Evolutionary conservation across 352 stramenopile species (phyloP).

Genomic region (Globisporangium radiosum): DNA sequence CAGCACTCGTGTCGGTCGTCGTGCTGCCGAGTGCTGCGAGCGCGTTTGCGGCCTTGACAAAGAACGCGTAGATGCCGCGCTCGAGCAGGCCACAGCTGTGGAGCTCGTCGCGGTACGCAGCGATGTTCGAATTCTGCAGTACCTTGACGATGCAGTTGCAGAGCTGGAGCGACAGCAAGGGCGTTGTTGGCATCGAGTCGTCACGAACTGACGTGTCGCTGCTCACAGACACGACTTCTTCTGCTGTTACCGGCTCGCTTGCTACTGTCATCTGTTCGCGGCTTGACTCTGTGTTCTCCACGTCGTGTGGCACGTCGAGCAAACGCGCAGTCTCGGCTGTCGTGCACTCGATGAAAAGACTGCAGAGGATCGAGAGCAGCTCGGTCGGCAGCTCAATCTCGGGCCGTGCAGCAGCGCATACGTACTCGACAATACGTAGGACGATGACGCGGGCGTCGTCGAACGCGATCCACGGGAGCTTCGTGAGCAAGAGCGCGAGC

Average conservation of each 20-base stretch:
- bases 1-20: slow-evolving; percentile 6
- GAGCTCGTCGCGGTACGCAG: slow-evolving; percentile 39
- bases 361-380: slow-evolving; percentile 58
- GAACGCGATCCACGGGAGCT: slow-evolving; percentile 43
- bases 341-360: slow-evolving; percentile 50
- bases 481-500: slow-evolving; percentile 60
- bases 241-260: too few relatives aligned
- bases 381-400: slow-evolving; percentile 41
- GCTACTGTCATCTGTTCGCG: neutral
- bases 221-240: neutral
- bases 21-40: slow-evolving; percentile 17
- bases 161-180: slow-evolving; percentile 30
- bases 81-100: slow-evolving; percentile 58
- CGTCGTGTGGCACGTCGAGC: slow-evolving; percentile 10
- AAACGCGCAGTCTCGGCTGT: slow-evolving; percentile 20
- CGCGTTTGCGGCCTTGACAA: slow-evolving; percentile 42
- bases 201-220: too few relatives aligned
- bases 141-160: slow-evolving; percentile 65
- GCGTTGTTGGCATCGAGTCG: neutral
- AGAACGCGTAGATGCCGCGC: slow-evolving; percentile 41
- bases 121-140: slow-evolving; percentile 27
- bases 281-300: too few relatives aligned
- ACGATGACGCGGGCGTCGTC: slow-evolving; percentile 65
- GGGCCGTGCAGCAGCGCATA: slow-evolving; percentile 44
- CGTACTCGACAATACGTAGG: slow-evolving; percentile 71